phyloP scores from a whole-genome alignment of 345 rosid genomes.

The Pseudoturritis turrita region DNA sequence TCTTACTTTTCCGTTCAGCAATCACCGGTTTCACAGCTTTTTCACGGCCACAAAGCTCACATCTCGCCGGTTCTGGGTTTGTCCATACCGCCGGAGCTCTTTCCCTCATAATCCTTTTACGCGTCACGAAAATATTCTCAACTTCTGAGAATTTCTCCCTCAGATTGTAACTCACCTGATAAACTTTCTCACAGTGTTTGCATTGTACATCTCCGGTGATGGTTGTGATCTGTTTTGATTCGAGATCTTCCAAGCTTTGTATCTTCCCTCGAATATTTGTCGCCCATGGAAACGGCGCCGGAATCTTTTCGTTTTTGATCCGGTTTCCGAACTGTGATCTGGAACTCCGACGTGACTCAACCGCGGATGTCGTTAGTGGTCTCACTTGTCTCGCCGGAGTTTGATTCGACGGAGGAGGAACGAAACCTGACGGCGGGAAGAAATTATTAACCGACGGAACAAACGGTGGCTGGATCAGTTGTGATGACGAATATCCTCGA shows the following conservation, averaged over 20 bases:
- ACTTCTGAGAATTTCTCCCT: conserved; percentile 46
- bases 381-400: background rate
- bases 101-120: conserved; percentile 46
- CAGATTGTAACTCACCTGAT: conserved; percentile 47
- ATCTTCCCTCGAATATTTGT: conserved; percentile 47
- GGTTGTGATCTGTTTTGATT: conserved; percentile 27
- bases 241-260: conserved; percentile 36
- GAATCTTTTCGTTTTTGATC: conserved; percentile 30
- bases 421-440: background rate
- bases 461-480: background rate
- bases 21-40: conserved; percentile 58
- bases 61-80: conserved; percentile 41
- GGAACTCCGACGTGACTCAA: background rate
- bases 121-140: conserved; percentile 23
- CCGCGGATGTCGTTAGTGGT: background rate
- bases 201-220: conserved; percentile 62
- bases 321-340: background rate
- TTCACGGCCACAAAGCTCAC: conserved; percentile 48
- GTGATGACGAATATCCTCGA: background rate
- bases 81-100: conserved; percentile 64
- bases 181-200: conserved; percentile 52
- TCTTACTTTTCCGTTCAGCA: conserved; percentile 40
- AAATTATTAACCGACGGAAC: background rate
- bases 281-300: conserved; percentile 70
- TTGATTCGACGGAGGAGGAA: background rate